phyloP scores from a whole-genome alignment of 2,329 filamentous ascomycete species.

The Bipolaris cookei region DNA sequence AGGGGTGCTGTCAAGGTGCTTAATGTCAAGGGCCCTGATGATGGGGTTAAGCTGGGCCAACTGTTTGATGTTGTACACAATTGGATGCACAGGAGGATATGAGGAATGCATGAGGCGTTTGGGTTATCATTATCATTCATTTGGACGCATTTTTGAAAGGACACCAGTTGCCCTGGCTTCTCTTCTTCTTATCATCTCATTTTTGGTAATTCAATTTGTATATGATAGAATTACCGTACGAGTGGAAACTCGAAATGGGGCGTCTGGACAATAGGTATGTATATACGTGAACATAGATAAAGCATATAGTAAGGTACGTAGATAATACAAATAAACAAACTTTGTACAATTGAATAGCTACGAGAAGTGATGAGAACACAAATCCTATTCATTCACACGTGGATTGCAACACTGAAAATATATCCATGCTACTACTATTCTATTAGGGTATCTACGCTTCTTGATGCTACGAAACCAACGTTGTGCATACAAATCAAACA shows the following conservation, averaged over 20 bases:
- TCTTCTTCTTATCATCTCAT: neutral
- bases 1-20: constrained; percentile 11
- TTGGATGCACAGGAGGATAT: constrained; percentile 13
- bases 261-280: neutral
- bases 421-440: neutral
- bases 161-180: neutral
- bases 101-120: neutral
- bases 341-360: neutral
- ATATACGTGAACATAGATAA: neutral
- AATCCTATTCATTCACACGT: neutral
- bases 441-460: neutral
- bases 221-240: neutral
- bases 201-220: neutral
- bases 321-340: neutral
- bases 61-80: constrained; percentile 18
- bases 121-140: neutral
- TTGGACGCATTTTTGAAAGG: neutral
- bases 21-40: constrained; percentile 2
- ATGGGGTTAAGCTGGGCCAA: constrained; percentile 15
- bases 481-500: neutral
- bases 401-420: neutral
- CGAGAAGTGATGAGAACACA: neutral
- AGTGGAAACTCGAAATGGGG: neutral
- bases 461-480: neutral
- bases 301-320: neutral